Evolutionary conservation across 2,329 filamentous ascomycete genomes (phyloP).

Genomic region (Nakataea oryzae): DNA sequence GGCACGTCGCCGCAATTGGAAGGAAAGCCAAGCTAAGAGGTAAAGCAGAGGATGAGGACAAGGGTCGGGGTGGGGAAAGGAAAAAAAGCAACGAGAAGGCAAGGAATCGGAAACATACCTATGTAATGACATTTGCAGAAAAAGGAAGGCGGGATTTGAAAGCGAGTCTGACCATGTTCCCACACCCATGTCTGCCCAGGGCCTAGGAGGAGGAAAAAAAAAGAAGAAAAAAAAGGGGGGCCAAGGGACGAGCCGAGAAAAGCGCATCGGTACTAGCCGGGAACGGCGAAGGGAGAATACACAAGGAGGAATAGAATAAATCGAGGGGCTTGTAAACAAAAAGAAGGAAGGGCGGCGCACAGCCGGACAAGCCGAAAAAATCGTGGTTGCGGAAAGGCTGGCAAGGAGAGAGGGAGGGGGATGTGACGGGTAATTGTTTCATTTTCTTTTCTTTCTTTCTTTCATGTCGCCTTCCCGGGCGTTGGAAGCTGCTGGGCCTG

Average conservation of each 20-base stretch:
- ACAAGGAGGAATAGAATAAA: no score
- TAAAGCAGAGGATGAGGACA: no score
- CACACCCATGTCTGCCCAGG: not conserved
- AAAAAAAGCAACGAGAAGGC: no score
- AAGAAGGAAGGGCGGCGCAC: not conserved
- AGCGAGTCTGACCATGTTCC: not conserved
- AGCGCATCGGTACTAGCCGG: not conserved
- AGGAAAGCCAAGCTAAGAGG: no score
- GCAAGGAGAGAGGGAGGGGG: not conserved
- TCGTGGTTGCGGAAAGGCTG: not conserved
- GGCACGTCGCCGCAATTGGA: not conserved
- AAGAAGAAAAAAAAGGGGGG: not conserved
- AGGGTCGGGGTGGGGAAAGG: no score
- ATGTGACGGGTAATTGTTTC: not conserved
- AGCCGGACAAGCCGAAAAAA: not conserved
- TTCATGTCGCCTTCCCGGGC: not conserved
- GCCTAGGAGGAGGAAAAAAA: no score
- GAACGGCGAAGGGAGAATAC: not conserved
- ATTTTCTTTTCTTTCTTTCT: not conserved
- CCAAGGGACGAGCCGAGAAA: not conserved
- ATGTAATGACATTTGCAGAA: no score
- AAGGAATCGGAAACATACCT: no score
- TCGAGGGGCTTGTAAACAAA: not conserved
- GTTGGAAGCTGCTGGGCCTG: no score
- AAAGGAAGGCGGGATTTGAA: no score